Conservation (phyloP, 306 rosid genomes). For the Geum urbanum region DNA sequence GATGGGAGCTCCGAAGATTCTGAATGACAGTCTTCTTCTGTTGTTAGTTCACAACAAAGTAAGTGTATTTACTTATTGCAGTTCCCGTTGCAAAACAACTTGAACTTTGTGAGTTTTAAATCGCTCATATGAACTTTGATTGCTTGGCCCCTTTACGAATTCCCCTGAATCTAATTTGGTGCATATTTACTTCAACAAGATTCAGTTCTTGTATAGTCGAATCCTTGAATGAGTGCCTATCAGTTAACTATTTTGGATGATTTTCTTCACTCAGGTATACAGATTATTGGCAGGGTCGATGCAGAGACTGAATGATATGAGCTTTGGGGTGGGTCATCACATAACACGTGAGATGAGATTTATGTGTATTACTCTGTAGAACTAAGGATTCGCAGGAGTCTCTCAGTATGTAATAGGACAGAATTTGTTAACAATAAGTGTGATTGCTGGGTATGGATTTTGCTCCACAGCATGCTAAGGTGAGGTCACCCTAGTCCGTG, state of each 20-base stretch:
- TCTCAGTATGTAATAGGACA: too few relatives aligned
- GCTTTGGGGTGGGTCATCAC: not conserved
- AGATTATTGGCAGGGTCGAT: not conserved
- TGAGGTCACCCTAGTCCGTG: too few relatives aligned
- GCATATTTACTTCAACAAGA: not conserved
- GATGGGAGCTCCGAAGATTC: constrained; percentile 80
- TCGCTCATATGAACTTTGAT: too few relatives aligned
- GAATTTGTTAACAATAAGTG: not conserved
- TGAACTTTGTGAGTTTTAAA: too few relatives aligned
- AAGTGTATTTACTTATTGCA: too few relatives aligned
- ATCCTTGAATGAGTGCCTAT: not conserved
- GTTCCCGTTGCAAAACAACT: too few relatives aligned
- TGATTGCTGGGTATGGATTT: too few relatives aligned
- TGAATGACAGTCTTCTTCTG: constrained; percentile 36
- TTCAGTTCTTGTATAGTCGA: not conserved
- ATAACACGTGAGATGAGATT: not conserved
- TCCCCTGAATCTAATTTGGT: not conserved
- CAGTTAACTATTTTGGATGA: not conserved
- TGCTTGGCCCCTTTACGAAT: not conserved
- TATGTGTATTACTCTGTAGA: too few relatives aligned
- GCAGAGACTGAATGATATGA: not conserved
- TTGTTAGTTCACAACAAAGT: not conserved
- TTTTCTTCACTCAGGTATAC: not conserved
- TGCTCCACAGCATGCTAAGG: too few relatives aligned
- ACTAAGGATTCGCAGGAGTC: too few relatives aligned